Evolutionary conservation across 495 filamentous ascomycete genomes (phyloP), one percentile per base, ranked within the genome.

Genomic region (Annulohypoxylon maeteangense): DNA sequence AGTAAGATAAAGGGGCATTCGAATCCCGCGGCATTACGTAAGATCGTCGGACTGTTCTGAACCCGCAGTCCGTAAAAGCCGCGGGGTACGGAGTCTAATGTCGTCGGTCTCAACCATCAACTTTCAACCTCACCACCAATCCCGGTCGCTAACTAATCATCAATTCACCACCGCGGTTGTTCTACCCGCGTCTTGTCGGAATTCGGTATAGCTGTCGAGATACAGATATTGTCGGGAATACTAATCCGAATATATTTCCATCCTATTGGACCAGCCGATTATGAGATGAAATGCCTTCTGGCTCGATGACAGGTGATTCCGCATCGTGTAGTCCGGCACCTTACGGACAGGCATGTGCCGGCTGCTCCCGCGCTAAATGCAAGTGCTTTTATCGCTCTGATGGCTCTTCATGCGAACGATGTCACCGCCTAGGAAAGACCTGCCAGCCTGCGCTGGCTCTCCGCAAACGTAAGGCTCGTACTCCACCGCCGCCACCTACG

Each of bases 311-410:
- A 56, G 55, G 31, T 1, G 16, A 57, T 11, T 51, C 68, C 5
- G 14, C 68, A 8, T 61, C 68, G 36, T 74, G 55, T 54, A 76
- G 58, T 22, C 71, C 74, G 34, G 74, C 74, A 7, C 61, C 74
- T 47, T 76, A 76, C 44, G 74, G 74, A 14, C 71, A 60, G 10
- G 69, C 74, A 7, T 76, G 74, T 8, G 62, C 36, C 11, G 71
- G 65, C 25, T 76, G 74, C 53, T 72, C 72, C 12, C 71, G 72
- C 16, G 74, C 72, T 16, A 76, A 76, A 54, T 76, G 72, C 65
- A 76, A 76, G 51, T 76, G 74, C 22, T 74, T 75, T 54, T 72
- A 75, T 42, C 64, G 61, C 7, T 12, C 74, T n/a, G 72, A 68
- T 20, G 74, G 74, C 1, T 25, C 53, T 7, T 53, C 55, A 0